Evolutionary conservation across 345 rosid species (phyloP), one percentile per base, ranked within the genome.

Genomic region (Eucalyptus albens): DNA sequence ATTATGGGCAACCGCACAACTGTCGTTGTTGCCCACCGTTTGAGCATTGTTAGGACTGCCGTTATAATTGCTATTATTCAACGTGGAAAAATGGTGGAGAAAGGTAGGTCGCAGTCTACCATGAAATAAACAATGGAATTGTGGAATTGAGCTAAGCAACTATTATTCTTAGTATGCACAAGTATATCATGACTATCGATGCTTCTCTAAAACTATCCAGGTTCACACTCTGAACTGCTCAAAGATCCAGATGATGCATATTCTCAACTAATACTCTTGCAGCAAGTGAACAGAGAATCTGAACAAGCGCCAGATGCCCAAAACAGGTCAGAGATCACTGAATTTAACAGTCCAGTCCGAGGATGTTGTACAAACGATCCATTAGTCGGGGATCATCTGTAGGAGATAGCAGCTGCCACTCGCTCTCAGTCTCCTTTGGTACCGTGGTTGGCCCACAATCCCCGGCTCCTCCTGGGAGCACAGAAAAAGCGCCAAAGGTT

Each of bases 141-240:
- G 67, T 60, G 67, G 29, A 60, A 60, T 60, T 60, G 67, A 26
- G 67, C 67, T 12, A 27, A 26, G 8, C 15, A 60, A 60, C 67
- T 60, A 27, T 60, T 6, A 12, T 60, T 60, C 31, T 31, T 27
- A 60, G 67, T 12, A 5, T 26, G 67, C 29, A 60, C 67, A 6
- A 27, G 67, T 27, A 60, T 60, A 5, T 26, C n/a, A 26, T 60
- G 67, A 60, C n/a, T 26, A 60, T 60, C 3, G 44, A 83, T 45
- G 53, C 50, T n/a, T 44, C 51, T 60, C 31, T 60, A 26, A 26
- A 60, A 60, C n/a, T 60, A 29, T 26, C 83, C 90, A 95, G 96
- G 96, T 24, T 92, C 96, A 33, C 99, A 97, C 90, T 90, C 92
- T 11, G 95, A 95, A 89, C 93, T 96, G 51, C 85, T 95, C 29